Conservation (phyloP, 1,284 basidiomycete species). For the Moniliophthora roreri region DNA sequence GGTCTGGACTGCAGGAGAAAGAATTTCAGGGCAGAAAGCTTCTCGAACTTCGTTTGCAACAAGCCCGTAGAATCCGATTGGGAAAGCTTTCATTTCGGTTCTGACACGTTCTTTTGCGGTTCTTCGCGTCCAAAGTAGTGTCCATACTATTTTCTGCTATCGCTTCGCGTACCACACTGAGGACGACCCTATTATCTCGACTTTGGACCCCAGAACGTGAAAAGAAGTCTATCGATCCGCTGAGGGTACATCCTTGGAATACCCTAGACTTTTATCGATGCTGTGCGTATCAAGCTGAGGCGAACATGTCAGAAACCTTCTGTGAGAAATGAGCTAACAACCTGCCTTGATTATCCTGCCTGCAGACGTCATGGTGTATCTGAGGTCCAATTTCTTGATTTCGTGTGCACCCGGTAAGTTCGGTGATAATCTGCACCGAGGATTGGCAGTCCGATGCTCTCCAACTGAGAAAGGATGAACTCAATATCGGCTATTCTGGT, state of each 20-base stretch:
- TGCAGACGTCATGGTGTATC: slow-evolving; percentile 24
- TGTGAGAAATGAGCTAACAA: too few species aligned
- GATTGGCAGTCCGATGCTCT: slow-evolving; percentile 31
- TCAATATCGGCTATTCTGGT: slow-evolving; percentile 12
- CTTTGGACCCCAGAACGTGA: slow-evolving; percentile 23
- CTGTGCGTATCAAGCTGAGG: slow-evolving; percentile 26
- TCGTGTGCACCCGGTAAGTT: slow-evolving; percentile 32
- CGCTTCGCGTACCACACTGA: slow-evolving; percentile 33
- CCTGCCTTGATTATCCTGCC: slow-evolving; percentile 30
- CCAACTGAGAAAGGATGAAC: slow-evolving; percentile 14
- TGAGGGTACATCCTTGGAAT: slow-evolving; percentile 27
- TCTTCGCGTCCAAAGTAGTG: slow-evolving; percentile 19
- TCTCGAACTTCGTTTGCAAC: slow-evolving; percentile 11
- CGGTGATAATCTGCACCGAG: slow-evolving; percentile 27
- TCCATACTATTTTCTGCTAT: slow-evolving; percentile 8
- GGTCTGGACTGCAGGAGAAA: too few species aligned
- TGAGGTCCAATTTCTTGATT: slow-evolving; percentile 19
- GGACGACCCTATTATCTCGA: slow-evolving; percentile 38
- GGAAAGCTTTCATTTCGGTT: slow-evolving; percentile 32
- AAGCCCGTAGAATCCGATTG: slow-evolving; percentile 34
- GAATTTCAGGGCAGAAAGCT: too few species aligned
- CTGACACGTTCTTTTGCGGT: slow-evolving; percentile 33
- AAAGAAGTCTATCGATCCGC: slow-evolving; percentile 37
- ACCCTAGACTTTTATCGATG: slow-evolving; percentile 24
- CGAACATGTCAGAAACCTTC: not conserved